phyloP scores from a whole-genome alignment of 2,329 filamentous ascomycete species.

The Elsinoe australis region DNA sequence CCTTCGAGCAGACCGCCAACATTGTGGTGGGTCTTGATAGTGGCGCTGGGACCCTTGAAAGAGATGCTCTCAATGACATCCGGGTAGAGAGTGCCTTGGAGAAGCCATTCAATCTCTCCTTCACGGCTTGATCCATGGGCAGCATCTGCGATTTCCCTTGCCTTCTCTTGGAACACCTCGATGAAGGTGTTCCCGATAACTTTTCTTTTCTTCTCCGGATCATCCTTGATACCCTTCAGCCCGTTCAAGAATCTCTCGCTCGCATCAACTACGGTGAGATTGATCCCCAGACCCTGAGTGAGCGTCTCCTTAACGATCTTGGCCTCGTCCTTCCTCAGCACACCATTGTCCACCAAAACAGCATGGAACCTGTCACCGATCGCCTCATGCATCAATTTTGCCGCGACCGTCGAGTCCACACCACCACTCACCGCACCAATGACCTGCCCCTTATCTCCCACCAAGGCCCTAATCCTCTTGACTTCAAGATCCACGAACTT shows the following conservation, averaged over 20 bases:
- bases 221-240: constrained; percentile 63
- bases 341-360: constrained; percentile 76
- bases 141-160: constrained; percentile 62
- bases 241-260: constrained; percentile 66
- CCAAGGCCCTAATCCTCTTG: constrained; percentile 66
- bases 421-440: constrained; percentile 74
- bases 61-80: constrained; percentile 65
- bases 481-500: constrained; percentile 79
- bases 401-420: constrained; percentile 83
- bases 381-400: constrained; percentile 76
- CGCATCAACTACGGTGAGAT: constrained; percentile 79
- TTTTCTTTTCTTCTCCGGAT: constrained; percentile 84
- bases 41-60: constrained; percentile 63
- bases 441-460: constrained; percentile 75
- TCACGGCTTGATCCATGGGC: constrained; percentile 58
- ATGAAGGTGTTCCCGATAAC: constrained; percentile 79
- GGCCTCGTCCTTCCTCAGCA: constrained; percentile 81
- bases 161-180: constrained; percentile 75
- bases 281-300: constrained; percentile 72
- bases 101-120: constrained; percentile 76
- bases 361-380: constrained; percentile 82
- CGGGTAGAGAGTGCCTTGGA: constrained; percentile 79
- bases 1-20: constrained; percentile 60
- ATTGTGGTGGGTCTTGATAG: constrained; percentile 69
- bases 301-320: constrained; percentile 73